Conservation (phyloP, 1,139 yeast species). For the Nakaseomyces nivariensis region DNA sequence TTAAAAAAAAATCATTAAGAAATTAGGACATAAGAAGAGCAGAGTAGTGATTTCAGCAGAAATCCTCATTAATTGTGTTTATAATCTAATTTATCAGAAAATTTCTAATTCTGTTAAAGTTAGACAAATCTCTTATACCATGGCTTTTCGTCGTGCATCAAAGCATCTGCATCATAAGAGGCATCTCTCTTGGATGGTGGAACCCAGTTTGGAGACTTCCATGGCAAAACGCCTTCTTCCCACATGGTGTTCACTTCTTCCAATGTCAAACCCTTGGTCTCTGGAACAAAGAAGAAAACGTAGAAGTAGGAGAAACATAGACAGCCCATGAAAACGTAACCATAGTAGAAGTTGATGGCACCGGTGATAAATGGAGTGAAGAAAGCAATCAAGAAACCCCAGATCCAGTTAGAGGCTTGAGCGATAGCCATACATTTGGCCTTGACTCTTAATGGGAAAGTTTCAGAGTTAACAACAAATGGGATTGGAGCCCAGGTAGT, state of each 20-base stretch:
- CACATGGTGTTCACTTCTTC: slow-evolving; percentile 64
- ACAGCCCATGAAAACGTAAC: slow-evolving; percentile 35
- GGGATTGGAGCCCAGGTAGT: no score
- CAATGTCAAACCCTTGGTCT: slow-evolving; percentile 60
- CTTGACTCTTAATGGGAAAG: no score
- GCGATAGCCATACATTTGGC: no score
- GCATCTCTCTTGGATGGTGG: slow-evolving; percentile 23
- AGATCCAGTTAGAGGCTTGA: no score
- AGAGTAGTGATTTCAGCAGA: no score
- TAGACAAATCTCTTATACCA: slow-evolving; percentile 20
- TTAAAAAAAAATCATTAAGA: not conserved
- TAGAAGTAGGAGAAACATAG: slow-evolving; percentile 36
- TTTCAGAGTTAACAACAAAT: no score
- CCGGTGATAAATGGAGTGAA: no score
- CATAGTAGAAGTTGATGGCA: no score
- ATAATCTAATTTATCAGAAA: no score
- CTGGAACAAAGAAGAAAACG: slow-evolving; percentile 57
- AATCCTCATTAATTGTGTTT: no score
- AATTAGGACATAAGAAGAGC: no score
- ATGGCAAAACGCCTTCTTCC: slow-evolving; percentile 23
- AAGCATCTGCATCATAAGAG: slow-evolving; percentile 17
- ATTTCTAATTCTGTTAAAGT: not conserved
- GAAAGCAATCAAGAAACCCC: no score
- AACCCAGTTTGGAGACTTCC: slow-evolving; percentile 25
- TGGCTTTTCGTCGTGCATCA: slow-evolving; percentile 21